phyloP scores from a whole-genome alignment of 306 rosid species.

The Trifolium fragiferum region DNA sequence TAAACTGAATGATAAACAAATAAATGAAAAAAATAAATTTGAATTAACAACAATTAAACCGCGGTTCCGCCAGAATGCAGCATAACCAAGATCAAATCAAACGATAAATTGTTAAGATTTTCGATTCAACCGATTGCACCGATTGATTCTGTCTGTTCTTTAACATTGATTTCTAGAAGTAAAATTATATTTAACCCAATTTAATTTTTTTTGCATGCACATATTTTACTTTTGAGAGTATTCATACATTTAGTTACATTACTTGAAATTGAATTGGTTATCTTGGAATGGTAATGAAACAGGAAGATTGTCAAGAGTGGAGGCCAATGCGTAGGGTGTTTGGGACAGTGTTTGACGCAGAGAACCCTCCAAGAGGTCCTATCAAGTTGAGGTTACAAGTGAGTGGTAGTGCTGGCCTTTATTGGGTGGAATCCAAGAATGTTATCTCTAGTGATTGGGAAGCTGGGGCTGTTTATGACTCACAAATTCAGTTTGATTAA shows the following conservation, averaged over 20 bases:
- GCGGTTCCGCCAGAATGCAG: too few relatives aligned
- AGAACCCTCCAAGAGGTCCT: slow-evolving; percentile 64
- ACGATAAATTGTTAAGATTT: not conserved
- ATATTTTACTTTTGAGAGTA: not conserved
- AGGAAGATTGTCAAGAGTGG: slow-evolving; percentile 77
- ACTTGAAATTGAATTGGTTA: slow-evolving; percentile 36
- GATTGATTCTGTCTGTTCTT: not conserved
- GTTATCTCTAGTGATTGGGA: slow-evolving; percentile 71
- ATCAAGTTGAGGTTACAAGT: slow-evolving; percentile 64
- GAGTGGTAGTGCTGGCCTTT: slow-evolving; percentile 50
- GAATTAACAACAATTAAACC: too few relatives aligned
- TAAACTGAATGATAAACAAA: too few relatives aligned
- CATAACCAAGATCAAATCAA: not conserved
- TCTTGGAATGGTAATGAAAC: slow-evolving; percentile 37
- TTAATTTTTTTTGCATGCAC: not conserved
- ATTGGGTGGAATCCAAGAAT: slow-evolving; percentile 59
- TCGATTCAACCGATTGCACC: too few relatives aligned
- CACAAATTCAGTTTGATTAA: slow-evolving; percentile 58
- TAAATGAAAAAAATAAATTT: too few relatives aligned
- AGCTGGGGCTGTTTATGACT: slow-evolving; percentile 66
- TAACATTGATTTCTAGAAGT: not conserved
- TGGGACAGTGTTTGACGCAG: slow-evolving; percentile 77
- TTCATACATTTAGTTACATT: not conserved
- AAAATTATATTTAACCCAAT: not conserved
- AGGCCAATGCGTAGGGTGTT: slow-evolving; percentile 67